Evolutionary conservation across 192 early-diverging fungal genomes (phyloP).

Genomic region (Backusella mclennaniae): DNA sequence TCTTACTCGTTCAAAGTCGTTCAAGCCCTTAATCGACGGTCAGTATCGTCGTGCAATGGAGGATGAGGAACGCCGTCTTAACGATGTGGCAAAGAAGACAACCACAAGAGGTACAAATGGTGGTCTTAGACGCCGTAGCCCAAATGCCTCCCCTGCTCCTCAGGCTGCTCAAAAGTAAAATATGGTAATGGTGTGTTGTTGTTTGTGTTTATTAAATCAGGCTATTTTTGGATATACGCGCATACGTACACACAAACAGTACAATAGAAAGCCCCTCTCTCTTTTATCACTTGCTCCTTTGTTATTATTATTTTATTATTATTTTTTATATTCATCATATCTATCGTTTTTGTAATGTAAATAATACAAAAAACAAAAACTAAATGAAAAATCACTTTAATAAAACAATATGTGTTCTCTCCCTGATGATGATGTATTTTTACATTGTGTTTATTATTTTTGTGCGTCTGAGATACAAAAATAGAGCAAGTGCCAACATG

Average conservation of each 20-base stretch:
- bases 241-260: background rate
- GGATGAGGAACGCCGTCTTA: slow-evolving; percentile 27
- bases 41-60: slow-evolving; percentile 32
- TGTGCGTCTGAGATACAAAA: background rate
- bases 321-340: background rate
- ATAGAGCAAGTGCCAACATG: background rate
- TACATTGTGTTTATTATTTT: background rate
- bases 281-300: background rate
- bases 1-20: slow-evolving; percentile 36
- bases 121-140: slow-evolving; percentile 6
- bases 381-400: background rate
- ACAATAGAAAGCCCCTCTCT: background rate
- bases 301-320: background rate
- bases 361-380: background rate
- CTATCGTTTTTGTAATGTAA: background rate
- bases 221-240: background rate
- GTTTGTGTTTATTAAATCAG: background rate
- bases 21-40: slow-evolving; percentile 38
- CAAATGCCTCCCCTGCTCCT: background rate
- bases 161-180: background rate
- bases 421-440: background rate
- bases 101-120: background rate
- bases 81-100: slow-evolving; percentile 43
- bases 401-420: background rate
- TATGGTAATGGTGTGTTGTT: no score